Evolutionary conservation across 2,329 filamentous ascomycete genomes (phyloP).

Genomic region (Stylonectria norvegica): DNA sequence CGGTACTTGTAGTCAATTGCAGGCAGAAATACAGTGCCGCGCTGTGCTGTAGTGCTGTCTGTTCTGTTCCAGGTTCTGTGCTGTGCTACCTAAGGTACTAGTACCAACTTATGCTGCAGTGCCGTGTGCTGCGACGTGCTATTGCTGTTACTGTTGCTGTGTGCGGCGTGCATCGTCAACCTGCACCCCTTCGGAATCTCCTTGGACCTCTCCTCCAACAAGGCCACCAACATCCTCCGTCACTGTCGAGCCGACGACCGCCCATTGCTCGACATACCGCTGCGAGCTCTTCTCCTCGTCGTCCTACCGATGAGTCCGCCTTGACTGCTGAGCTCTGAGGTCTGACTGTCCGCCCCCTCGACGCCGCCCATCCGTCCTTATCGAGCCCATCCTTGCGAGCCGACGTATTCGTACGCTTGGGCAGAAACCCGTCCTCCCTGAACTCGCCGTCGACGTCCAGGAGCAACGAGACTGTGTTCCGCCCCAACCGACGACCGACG

Average conservation of each 20-base stretch:
- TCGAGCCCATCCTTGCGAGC: constrained; percentile 22
- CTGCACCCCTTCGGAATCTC: constrained; percentile 6
- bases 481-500: constrained; percentile 2
- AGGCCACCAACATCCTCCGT: constrained; percentile 17
- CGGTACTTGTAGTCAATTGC: too few relatives aligned
- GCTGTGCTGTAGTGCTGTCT: too few relatives aligned
- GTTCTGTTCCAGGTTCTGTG: too few relatives aligned
- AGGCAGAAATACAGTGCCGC: too few relatives aligned
- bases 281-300: constrained; percentile 6
- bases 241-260: constrained; percentile 21
- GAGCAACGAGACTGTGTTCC: too few relatives aligned
- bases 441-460: constrained; percentile 3
- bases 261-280: constrained; percentile 18
- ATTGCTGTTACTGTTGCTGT: neutral
- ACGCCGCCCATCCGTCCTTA: constrained; percentile 10
- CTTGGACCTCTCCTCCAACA: too few relatives aligned
- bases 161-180: neutral
- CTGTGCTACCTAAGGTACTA: too few relatives aligned
- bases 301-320: too few relatives aligned
- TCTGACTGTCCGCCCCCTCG: constrained; percentile 10
- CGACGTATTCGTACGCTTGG: constrained; percentile 15
- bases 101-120: too few relatives aligned
- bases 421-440: constrained; percentile 16
- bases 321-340: too few relatives aligned
- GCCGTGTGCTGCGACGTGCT: neutral